These are phyloP conservation scores for Nakaseomyces uthaithaninus DNA, from an alignment of 1,139 yeast species.

Conservation along the genomic window DNA sequence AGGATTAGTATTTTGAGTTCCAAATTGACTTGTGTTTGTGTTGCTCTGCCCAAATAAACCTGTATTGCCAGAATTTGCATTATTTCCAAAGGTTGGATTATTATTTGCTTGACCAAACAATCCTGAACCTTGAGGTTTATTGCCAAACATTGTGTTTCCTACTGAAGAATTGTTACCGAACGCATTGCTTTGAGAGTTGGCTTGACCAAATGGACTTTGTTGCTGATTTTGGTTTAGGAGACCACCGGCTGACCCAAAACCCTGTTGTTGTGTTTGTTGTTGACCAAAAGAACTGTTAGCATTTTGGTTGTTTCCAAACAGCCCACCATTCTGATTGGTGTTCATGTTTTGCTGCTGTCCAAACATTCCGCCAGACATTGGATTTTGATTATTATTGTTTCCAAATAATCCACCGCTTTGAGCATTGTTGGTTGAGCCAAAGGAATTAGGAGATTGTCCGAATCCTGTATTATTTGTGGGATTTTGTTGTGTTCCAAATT, in stretches of 20 bases:
- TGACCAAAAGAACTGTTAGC: slow-evolving; percentile 3
- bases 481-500: slow-evolving; percentile 8
- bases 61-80: slow-evolving; percentile 16
- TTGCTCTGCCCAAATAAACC: slow-evolving; percentile 20
- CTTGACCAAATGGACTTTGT: slow-evolving; percentile 22
- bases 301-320: slow-evolving; percentile 23
- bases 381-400: background rate
- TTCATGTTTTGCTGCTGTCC: slow-evolving; percentile 9
- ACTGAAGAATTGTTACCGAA: slow-evolving; percentile 22
- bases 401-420: slow-evolving; percentile 6
- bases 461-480: slow-evolving; percentile 12
- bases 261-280: slow-evolving; percentile 6
- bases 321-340: slow-evolving; percentile 18
- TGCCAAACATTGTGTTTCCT: slow-evolving; percentile 10
- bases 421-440: slow-evolving; percentile 15
- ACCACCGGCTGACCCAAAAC: slow-evolving; percentile 1
- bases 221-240: slow-evolving; percentile 6
- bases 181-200: slow-evolving; percentile 11
- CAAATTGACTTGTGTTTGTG: slow-evolving; percentile 11
- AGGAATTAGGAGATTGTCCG: slow-evolving; percentile 13
- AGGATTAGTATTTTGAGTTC: background rate
- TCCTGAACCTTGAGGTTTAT: slow-evolving; percentile 7
- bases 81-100: slow-evolving; percentile 7
- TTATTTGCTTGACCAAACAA: slow-evolving; percentile 9
- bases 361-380: slow-evolving; percentile 13